A percentile compares a stretch with the other conserved stretches of the same genome.
Conservation (phyloP, 805 yeast genomes). For the Saturnispora hagleri region DNA sequence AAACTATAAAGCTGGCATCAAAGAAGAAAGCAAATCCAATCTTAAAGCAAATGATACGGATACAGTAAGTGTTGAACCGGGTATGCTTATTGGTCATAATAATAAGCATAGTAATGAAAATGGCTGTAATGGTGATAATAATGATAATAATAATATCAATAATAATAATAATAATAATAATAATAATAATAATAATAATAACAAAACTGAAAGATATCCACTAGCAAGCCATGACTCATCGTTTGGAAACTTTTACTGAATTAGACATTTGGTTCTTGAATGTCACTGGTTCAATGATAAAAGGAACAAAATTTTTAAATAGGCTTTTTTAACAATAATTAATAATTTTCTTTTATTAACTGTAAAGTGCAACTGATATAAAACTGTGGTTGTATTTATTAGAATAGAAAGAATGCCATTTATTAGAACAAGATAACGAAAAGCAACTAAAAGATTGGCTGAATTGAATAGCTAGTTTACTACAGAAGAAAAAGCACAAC, state of each 20-base stretch:
- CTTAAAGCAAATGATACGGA: neutral
- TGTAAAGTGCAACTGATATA: neutral
- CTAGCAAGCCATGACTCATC: neutral
- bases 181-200: neutral
- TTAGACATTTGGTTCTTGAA: neutral
- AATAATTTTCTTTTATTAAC: neutral
- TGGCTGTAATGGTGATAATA: conserved; percentile 8
- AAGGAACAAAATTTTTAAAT: neutral
- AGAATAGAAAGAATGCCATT: neutral
- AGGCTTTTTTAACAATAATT: neutral
- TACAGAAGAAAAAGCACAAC: neutral
- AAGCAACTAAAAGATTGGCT: neutral
- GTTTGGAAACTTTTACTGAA: conserved; percentile 5
- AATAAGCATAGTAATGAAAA: neutral
- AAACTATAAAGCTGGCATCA: neutral
- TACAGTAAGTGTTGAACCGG: neutral
- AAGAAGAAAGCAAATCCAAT: conserved; percentile 9
- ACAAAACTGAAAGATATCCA: neutral
- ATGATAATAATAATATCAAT: conserved; percentile 10
- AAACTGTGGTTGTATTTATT: neutral
- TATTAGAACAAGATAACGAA: neutral
- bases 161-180: conserved; percentile 13
- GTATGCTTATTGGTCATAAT: neutral
- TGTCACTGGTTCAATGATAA: neutral
- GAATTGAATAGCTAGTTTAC: neutral